Conservation (phyloP, 179 eudicot species). For the Silene coronaria region DNA sequence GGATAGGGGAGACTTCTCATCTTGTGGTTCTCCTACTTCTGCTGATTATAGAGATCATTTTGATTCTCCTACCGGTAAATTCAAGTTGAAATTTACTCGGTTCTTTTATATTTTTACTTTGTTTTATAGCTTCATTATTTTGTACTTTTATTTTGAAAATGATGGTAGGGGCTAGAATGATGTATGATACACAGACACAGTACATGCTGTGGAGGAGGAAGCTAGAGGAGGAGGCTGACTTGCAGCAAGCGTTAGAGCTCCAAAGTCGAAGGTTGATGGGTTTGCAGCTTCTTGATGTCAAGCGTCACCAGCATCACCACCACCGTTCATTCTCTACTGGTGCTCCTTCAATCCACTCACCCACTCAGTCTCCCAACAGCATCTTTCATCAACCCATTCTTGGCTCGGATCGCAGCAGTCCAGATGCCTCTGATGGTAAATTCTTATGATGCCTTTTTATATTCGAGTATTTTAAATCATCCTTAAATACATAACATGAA, state of each 20-base stretch:
- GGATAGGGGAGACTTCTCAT: slow-evolving; percentile 56
- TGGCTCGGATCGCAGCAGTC: slow-evolving; percentile 29
- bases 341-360: slow-evolving; percentile 17
- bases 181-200: slow-evolving; percentile 43
- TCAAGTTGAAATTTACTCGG: background rate
- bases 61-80: slow-evolving; percentile 57
- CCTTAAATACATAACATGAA: too few species aligned
- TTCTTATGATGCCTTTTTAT: background rate
- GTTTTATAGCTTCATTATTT: background rate
- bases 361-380: slow-evolving; percentile 34
- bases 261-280: slow-evolving; percentile 73
- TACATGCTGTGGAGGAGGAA: slow-evolving; percentile 63
- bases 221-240: slow-evolving; percentile 62
- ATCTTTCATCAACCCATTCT: slow-evolving; percentile 8
- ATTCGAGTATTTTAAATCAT: background rate
- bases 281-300: slow-evolving; percentile 61
- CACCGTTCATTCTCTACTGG: slow-evolving; percentile 28
- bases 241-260: slow-evolving; percentile 65
- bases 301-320: slow-evolving; percentile 42
- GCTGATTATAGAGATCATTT: slow-evolving; percentile 48
- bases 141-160: background rate
- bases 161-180: slow-evolving; percentile 54
- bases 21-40: slow-evolving; percentile 53
- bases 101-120: background rate
- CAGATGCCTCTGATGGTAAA: slow-evolving; percentile 45